Evolutionary conservation across 2,329 filamentous ascomycete genomes (phyloP).

Genomic region (Diplodia mutila): DNA sequence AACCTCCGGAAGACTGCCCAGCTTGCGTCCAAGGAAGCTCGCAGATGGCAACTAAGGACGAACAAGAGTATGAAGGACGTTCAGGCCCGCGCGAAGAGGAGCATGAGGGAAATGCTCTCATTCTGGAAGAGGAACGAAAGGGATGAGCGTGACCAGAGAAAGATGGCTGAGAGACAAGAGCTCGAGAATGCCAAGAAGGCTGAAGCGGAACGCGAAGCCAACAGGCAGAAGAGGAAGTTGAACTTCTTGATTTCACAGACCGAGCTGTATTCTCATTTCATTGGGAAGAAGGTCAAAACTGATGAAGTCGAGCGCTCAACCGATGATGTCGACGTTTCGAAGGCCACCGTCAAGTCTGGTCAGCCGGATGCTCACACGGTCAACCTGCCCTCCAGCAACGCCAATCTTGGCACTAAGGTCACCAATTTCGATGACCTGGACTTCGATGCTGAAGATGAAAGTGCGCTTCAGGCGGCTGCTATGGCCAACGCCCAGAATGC

Average conservation of each 20-base stretch:
- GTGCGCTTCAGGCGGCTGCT: constrained; percentile 76
- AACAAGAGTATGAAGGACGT: constrained; percentile 99
- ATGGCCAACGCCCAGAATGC: constrained; percentile 96
- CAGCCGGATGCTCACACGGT: constrained; percentile 50
- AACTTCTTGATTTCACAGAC: constrained; percentile 99
- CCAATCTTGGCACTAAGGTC: constrained; percentile 67
- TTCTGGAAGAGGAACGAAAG: constrained; percentile 99
- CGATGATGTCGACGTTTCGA: constrained; percentile 67
- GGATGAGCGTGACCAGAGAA: constrained; percentile 91
- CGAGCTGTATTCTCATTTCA: constrained; percentile 98
- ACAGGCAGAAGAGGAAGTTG: constrained; percentile 96
- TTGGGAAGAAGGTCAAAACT: constrained; percentile 98
- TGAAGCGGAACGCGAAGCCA: constrained; percentile 95
- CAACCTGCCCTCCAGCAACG: constrained; percentile 53
- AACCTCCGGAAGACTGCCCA: constrained; percentile 98
- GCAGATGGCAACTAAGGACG: constrained; percentile 94
- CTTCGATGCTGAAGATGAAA: constrained; percentile 94
- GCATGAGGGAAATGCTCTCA: constrained; percentile 99
- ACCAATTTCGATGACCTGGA: constrained; percentile 94
- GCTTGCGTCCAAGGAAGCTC: constrained; percentile 93
- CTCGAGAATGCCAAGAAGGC: constrained; percentile 95
- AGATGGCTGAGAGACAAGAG: constrained; percentile 93
- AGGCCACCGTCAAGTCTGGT: constrained; percentile 49
- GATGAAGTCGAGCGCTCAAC: constrained; percentile 91
- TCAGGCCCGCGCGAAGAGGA: constrained; percentile 93